Base-by-base conservation (phyloP, 768 basidiomycete genomes). In the Mycena alexandri region DNA sequence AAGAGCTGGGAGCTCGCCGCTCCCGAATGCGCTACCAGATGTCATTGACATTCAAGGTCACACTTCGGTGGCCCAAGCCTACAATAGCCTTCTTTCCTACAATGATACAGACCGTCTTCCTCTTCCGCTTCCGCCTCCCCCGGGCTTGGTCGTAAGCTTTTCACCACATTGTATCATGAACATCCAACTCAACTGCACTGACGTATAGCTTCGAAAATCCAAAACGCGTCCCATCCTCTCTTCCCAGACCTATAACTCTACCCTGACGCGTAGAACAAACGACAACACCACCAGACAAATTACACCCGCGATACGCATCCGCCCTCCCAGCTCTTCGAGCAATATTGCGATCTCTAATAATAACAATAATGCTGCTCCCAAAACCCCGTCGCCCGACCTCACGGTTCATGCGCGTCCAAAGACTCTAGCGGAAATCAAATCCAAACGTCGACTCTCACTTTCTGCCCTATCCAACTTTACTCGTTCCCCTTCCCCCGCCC, bases 371-470 rank as follows among this genome's bases (percentile, higher is more conserved):
- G 19, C 29, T 42, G 17, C 42, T 53, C 41, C 55, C 16, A 66
- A 67, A 44, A 36, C 54, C 12, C 65, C 60, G 63, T 53, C 77
- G 72, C 66, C 77, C 73, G 34, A 78, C 75, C 60, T 79, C 75
- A 34, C 68, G 29, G 25, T 51, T 25, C 71, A 72, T 58, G 62
- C 69, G 21, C 68, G 65, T 50, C 70, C 70, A 24, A 69, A 65
- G 52, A 67, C 71, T 42, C 71, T 80, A 5, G 71, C 76, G 59
- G 79, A 81, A 72, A 80, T 81, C 57, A 79, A 78, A 69, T 77
- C 78, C 56, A 80, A 75, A 64, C 77, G 80, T 44, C 78, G 78
- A 38, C 74, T 81, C 50, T 81, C 82, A 16, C 75, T 82, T 60
- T 77, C 80, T 50, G 66, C 72, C 43, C 55, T 76, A 46, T 66